Base-by-base conservation (phyloP, 2,329 filamentous ascomycete species). In the Fusarium avenaceum region DNA sequence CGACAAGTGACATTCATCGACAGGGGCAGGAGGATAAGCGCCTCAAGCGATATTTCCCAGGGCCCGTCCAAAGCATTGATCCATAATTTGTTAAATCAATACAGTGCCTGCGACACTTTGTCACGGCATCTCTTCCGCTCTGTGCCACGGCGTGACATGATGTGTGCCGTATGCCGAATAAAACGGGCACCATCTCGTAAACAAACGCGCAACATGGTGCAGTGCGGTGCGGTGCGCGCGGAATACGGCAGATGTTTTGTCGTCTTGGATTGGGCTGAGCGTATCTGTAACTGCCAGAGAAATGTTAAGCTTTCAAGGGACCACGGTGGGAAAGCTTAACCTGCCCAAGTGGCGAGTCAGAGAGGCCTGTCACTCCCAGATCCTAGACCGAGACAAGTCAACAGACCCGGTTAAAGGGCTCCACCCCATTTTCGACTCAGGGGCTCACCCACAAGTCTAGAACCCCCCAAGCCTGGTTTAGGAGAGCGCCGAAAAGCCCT, bases 71-170 rank as follows among this genome's bases (percentile, higher is more conserved):
- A 30, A 7, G 15, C 9, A 10, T 33, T 13, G 57, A 20, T 59
- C 54, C 57, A 59, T 60, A 59, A 39, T 59, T 44, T 40, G 51
- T 43, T 43, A 26, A 35, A 50, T 8, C 11, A 24, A 24, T 35
- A 48, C 45, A 48, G 46, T 26, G 33, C 13, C 15, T 22, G 15
- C 50, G 26, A 43, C 33, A 35, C 33, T 35, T n/a, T 53, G 30
- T 24, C 28, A n/a, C 28, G 10, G 10, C 3, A 33, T 14, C 17
- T n/a, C 17, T 11, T 30, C 10, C 15, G 17, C 33, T 35, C 33
- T 15, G 17, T 30, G 28, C 28, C 28, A 30, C 28, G 28, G 33
- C 33, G 33, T 35, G 33, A 17, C 7, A 17, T 35, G 5, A n/a
- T 35, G 17, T 38, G 19, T 54, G 51, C 42, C 51, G 30, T 38